Percentiles rank a stretch among this genome's conserved stretches.
phyloP scores from a whole-genome alignment of 2,329 filamentous ascomycete species.

The Xylogone sp. region DNA sequence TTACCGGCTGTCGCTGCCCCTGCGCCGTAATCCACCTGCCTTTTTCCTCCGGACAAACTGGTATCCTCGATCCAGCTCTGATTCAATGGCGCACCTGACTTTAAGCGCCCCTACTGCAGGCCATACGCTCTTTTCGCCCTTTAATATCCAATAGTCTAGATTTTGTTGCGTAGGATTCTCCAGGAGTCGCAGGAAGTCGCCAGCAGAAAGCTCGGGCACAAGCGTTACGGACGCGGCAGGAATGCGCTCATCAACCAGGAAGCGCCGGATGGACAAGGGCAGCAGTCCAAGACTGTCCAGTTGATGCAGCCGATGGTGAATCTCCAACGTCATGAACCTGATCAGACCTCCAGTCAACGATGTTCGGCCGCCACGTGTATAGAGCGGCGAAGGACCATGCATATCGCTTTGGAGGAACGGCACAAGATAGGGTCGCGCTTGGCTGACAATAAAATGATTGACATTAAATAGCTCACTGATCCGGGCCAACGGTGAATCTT shows the following conservation, averaged over 20 bases:
- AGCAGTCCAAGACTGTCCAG: conserved; percentile 74
- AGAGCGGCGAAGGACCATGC: conserved; percentile 65
- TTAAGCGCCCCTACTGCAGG: conserved; percentile 79
- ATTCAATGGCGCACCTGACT: conserved; percentile 79
- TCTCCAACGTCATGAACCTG: conserved; percentile 69
- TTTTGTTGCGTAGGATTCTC: conserved; percentile 75
- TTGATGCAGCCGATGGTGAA: conserved; percentile 77
- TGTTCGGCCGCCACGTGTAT: conserved; percentile 53
- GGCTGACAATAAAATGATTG: conserved; percentile 90
- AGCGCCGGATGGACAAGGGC: conserved; percentile 64
- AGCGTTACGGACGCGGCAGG: conserved; percentile 76
- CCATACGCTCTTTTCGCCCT: conserved; percentile 87
- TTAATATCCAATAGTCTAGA: conserved; percentile 79
- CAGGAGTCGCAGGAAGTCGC: conserved; percentile 75
- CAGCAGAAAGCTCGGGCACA: conserved; percentile 70
- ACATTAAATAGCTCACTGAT: conserved; percentile 68
- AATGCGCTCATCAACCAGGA: conserved; percentile 78
- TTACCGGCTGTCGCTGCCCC: conserved; percentile 26
- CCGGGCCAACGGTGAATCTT: conserved; percentile 54
- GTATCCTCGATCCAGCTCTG: conserved; percentile 82
- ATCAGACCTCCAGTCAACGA: conserved; percentile 56
- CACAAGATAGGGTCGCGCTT: conserved; percentile 84
- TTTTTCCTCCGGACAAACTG: conserved; percentile 64
- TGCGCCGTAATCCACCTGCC: conserved; percentile 26
- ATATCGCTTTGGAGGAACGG: conserved; percentile 81